A percentile compares a stretch with the other conserved stretches of the same genome.
Evolutionary conservation across 2,329 filamentous ascomycete species (phyloP).

Genomic region (Epichloe uncinata): DNA sequence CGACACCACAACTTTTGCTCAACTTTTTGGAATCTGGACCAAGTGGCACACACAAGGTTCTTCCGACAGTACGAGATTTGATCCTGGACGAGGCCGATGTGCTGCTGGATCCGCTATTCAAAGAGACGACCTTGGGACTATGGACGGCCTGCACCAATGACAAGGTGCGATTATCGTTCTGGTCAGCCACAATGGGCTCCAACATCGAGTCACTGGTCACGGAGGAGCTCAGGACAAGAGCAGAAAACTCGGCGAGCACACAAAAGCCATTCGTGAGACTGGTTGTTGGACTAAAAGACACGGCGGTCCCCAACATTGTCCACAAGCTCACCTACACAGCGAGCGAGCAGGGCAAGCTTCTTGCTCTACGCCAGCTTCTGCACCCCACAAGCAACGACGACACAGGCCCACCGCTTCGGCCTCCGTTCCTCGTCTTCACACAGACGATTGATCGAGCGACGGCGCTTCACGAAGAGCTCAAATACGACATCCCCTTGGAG

Average conservation of each 20-base stretch:
- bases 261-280: constrained; percentile 56
- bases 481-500: constrained; percentile 84
- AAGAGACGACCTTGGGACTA: constrained; percentile 72
- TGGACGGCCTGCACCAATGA: constrained; percentile 67
- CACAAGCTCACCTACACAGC: constrained; percentile 86
- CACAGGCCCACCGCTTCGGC: constrained; percentile 52
- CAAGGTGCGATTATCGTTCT: constrained; percentile 63
- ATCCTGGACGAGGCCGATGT: constrained; percentile 93
- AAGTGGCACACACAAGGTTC: constrained; percentile 29
- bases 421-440: constrained; percentile 89
- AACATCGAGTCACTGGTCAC: constrained; percentile 71
- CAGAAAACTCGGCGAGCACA: constrained; percentile 21
- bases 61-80: constrained; percentile 59
- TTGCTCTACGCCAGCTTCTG: constrained; percentile 79
- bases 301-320: constrained; percentile 80
- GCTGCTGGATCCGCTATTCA: constrained; percentile 79
- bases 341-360: constrained; percentile 84
- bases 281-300: constrained; percentile 93
- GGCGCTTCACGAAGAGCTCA: constrained; percentile 76
- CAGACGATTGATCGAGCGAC: constrained; percentile 88
- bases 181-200: constrained; percentile 96
- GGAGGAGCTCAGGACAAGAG: constrained; percentile 49
- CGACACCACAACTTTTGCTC: constrained; percentile 48
- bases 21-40: constrained; percentile 49
- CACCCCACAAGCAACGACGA: constrained; percentile 51